Evolutionary conservation across 768 basidiomycete species (phyloP).

Genomic region (Dioszegia crocea): DNA sequence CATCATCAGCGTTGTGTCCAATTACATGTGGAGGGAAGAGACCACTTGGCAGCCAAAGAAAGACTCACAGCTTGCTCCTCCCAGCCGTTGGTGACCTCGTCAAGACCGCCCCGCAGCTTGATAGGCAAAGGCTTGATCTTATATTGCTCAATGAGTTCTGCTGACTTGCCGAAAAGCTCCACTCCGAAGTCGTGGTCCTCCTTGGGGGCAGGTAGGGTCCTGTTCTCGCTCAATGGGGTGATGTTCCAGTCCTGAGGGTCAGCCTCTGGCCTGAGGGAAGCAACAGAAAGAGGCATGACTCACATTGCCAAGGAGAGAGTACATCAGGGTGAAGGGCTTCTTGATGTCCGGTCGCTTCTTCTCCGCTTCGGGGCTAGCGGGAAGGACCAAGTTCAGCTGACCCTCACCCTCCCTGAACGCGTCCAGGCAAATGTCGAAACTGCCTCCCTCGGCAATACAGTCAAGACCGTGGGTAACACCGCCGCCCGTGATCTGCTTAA

Average conservation of each 20-base stretch:
- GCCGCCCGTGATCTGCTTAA: constrained; percentile 30
- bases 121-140: constrained; percentile 31
- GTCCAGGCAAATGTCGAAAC: constrained; percentile 20
- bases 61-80: constrained; percentile 26
- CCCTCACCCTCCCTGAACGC: constrained; percentile 18
- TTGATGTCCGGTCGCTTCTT: constrained; percentile 19
- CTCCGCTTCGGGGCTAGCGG: constrained; percentile 13
- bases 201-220: constrained; percentile 2
- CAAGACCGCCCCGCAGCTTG: constrained; percentile 40
- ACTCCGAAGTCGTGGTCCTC: constrained; percentile 14
- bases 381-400: constrained; percentile 27
- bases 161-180: constrained; percentile 18
- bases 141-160: constrained; percentile 28
- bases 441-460: constrained; percentile 24
- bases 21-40: constrained; percentile 32
- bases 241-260: neutral
- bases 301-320: constrained; percentile 31
- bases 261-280: neutral
- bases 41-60: no score
- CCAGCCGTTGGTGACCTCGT: constrained; percentile 27
- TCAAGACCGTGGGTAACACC: constrained; percentile 23
- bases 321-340: constrained; percentile 26
- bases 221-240: constrained; percentile 15
- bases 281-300: neutral
- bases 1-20: constrained; percentile 16